Conservation (phyloP, 345 rosid genomes). For the Brassica juncea region DNA sequence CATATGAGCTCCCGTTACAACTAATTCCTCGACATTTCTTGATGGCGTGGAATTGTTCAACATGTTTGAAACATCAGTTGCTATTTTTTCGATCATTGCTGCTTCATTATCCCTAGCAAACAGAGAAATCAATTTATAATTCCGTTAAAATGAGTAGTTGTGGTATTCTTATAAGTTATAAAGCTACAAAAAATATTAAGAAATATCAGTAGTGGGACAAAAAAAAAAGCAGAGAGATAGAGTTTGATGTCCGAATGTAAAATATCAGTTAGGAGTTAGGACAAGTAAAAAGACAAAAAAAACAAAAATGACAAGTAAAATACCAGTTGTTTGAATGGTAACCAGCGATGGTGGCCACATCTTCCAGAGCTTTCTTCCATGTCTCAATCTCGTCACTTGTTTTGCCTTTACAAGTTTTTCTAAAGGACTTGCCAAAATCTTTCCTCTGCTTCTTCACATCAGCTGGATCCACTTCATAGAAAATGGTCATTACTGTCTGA, state of each 20-base stretch:
- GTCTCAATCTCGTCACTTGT: not conserved
- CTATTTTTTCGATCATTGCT: not conserved
- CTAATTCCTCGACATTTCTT: not conserved
- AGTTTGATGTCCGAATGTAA: not conserved
- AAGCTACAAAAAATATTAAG: not conserved
- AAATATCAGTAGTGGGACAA: not conserved
- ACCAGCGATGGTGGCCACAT: not conserved
- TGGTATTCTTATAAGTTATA: not conserved
- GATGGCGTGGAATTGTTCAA: not conserved
- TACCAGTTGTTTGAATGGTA: not conserved
- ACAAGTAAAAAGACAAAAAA: not conserved
- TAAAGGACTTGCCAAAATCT: not conserved
- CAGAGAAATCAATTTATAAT: not conserved
- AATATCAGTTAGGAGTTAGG: not conserved
- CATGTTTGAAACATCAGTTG: not conserved
- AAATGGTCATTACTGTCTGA: not conserved
- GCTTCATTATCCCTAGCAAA: not conserved
- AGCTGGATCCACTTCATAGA: constrained; percentile 1
- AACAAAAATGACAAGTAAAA: not conserved
- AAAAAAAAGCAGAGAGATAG: not conserved
- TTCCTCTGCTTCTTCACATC: not conserved
- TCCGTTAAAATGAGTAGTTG: not conserved
- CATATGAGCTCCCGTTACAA: not conserved
- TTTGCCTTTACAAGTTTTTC: not conserved
- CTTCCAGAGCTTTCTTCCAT: not conserved